These are phyloP conservation scores for Sugiyamaella floridensis DNA, from an alignment of 805 yeast genomes.

Conservation along the genomic window DNA sequence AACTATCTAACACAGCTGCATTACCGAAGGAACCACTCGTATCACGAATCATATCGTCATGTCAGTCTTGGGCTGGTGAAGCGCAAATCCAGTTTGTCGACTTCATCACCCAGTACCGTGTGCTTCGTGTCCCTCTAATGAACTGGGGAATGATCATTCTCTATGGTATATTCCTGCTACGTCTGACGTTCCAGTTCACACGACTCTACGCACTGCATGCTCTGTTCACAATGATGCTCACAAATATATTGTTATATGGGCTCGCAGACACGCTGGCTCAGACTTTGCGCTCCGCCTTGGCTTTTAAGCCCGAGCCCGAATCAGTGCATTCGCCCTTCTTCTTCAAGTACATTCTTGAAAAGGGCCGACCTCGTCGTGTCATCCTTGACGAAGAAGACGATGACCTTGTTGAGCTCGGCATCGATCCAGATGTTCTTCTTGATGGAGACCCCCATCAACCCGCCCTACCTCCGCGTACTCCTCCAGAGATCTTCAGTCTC, in stretches of 20 bases:
- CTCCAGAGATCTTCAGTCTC: conserved; percentile 46
- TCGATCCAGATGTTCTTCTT: conserved; percentile 13
- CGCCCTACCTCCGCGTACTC: conserved; percentile 8
- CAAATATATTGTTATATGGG: conserved; percentile 77
- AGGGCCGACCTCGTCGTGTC: conserved; percentile 28
- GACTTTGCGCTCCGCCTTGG: conserved; percentile 41
- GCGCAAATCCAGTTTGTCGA: conserved; percentile 14
- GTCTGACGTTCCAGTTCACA: conserved; percentile 29
- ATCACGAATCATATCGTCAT: background rate
- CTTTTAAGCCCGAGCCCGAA: conserved; percentile 21
- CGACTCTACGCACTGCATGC: conserved; percentile 52
- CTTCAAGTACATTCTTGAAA: conserved; percentile 26
- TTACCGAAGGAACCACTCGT: background rate
- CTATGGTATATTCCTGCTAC: conserved; percentile 27
- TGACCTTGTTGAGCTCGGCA: conserved; percentile 32
- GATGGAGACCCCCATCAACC: conserved; percentile 1
- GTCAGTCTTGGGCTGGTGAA: background rate
- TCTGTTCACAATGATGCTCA: conserved; percentile 67
- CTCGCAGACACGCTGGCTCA: conserved; percentile 92
- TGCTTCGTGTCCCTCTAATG: conserved; percentile 28
- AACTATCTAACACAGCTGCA: background rate
- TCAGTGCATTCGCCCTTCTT: conserved; percentile 13
- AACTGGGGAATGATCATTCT: conserved; percentile 31
- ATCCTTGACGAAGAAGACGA: conserved; percentile 31
- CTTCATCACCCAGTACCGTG: conserved; percentile 22